Evolutionary conservation across 2,329 filamentous ascomycete species (phyloP), one percentile per base, ranked within the genome.

Genomic region (Colletotrichum limetticola): DNA sequence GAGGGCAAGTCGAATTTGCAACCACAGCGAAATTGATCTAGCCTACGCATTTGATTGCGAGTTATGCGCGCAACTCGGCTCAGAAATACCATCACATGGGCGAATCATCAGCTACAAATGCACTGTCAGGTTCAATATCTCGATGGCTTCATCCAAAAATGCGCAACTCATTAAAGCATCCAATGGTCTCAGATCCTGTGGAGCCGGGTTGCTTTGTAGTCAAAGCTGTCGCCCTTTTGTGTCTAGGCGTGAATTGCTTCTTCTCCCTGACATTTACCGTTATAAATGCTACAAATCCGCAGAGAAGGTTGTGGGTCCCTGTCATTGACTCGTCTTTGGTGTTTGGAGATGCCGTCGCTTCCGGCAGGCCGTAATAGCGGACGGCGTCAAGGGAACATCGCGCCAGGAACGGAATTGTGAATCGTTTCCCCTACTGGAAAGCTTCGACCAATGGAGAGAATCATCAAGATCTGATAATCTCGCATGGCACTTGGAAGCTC

Each of bases 391-490:
- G 55, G 46, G 53, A 37, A 65, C 56, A 60, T 70, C 66, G 60
- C 60, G 46, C 42, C 60, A 28, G 69, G 66, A 46, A 72, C 66
- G 30, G 53, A 64, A 69, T 64, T 55, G 46, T 49, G 37, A 42
- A 42, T 7, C 37, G 16, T 42, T 42, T 8, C 14, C 30, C 6
- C n/a, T 64, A 42, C 16, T 46, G 22, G 55, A 66, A 57, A 71
- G 60, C 66, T 73, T 70, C 66, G 68, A 46, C 70, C 70, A 72
- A 72, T 69, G 24, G 59, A 69, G 37, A 56, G 16, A 22, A 32
- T 35, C 35, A 30, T 61, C 61, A 35, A 70, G 67, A 73, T 73
- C 71, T 73, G 70, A 71, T 70, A 71, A 73, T 60, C 60, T 73
- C 46, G 60, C 66, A 66, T 72, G 60, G 7, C 60, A 52, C 56